Evolutionary conservation across 2,329 filamentous ascomycete genomes (phyloP), one percentile per base, ranked within the genome.

Genomic region (Setomelanomma holmii): DNA sequence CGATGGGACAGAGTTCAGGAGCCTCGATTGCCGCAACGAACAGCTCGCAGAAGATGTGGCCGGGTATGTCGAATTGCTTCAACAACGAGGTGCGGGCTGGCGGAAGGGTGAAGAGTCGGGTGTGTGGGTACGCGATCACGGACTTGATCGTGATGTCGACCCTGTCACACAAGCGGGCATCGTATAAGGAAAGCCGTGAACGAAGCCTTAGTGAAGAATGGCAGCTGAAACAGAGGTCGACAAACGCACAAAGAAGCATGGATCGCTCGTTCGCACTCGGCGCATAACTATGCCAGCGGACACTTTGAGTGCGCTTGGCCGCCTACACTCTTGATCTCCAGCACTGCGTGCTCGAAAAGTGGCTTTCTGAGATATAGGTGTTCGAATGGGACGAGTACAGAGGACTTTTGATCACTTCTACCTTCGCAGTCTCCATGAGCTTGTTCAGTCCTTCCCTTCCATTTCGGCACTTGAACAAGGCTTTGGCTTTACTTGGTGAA

Each of bases 71-170:
- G 59, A 63, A 22, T 11, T 53, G 30, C 16, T 70, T 39, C 53
- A 57, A 33, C 53, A 62, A 17, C 56, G 59, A 24, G 67, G 64
- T 0, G 36, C 47, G 16, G 67, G 63, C 7, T 73, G 69, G 69
- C 51, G 49, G n/a, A 53, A 54, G n/a, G 50, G 47, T 16, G 57
- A 49, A 7, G 59, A 56, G 12, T 21, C 40, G 11, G 65, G 62
- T 0, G 51, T 46, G 2, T 72, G 69, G 69, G 46, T 64, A 0
- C 58, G 62, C 24, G 67, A 65, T 45, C 38, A 47, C 47, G 21
- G 30, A 17, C 44, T 62, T 7, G 61, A 64, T 41, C 16, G 45
- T 4, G 24, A 40, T 19, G 23, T 47, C 6, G 23, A n/a, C 14
- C 45, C 45, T 34, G 24, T 40, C 17, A 40, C 45, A 12, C 23